Evolutionary conservation across 1,139 yeast species (phyloP).

Genomic region (Starmera stellimalicola): DNA sequence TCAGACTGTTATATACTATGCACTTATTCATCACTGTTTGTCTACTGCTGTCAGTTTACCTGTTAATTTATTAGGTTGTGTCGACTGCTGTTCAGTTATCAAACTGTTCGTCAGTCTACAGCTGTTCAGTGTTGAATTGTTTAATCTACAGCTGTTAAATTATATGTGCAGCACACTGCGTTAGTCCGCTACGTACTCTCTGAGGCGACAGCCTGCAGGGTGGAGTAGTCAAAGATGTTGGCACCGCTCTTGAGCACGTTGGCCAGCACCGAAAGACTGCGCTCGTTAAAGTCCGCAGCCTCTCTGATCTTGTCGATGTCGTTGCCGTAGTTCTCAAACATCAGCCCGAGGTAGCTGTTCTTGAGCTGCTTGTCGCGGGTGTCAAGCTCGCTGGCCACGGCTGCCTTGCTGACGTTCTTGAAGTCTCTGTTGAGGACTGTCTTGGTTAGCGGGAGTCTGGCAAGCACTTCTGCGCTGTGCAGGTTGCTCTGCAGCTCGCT

Average conservation of each 20-base stretch:
- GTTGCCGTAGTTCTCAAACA: constrained; percentile 52
- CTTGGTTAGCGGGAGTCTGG: constrained; percentile 14
- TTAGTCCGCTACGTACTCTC: too few species aligned
- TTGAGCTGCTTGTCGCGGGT: constrained; percentile 35
- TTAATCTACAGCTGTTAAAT: too few species aligned
- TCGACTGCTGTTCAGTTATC: too few species aligned
- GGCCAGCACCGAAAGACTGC: constrained; percentile 53
- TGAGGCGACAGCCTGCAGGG: constrained; percentile 36
- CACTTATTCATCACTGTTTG: too few species aligned
- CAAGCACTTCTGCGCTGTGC: constrained; percentile 20
- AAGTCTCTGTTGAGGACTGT: constrained; percentile 13
- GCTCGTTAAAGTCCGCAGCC: constrained; percentile 54
- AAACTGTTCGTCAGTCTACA: too few species aligned
- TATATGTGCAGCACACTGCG: too few species aligned
- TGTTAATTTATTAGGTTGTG: too few species aligned
- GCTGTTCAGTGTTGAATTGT: too few species aligned
- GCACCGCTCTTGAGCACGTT: constrained; percentile 58
- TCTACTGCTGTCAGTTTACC: too few species aligned
- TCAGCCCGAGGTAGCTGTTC: constrained; percentile 42
- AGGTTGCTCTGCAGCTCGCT: constrained; percentile 14
- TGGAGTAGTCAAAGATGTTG: constrained; percentile 56
- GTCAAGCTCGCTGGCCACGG: constrained; percentile 10
- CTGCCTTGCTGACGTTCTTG: constrained; percentile 16
- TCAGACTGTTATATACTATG: too few species aligned
- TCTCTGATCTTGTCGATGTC: constrained; percentile 56